Base-by-base conservation (phyloP, 2,329 filamentous ascomycete species). In the Tympanopsis confertula region DNA sequence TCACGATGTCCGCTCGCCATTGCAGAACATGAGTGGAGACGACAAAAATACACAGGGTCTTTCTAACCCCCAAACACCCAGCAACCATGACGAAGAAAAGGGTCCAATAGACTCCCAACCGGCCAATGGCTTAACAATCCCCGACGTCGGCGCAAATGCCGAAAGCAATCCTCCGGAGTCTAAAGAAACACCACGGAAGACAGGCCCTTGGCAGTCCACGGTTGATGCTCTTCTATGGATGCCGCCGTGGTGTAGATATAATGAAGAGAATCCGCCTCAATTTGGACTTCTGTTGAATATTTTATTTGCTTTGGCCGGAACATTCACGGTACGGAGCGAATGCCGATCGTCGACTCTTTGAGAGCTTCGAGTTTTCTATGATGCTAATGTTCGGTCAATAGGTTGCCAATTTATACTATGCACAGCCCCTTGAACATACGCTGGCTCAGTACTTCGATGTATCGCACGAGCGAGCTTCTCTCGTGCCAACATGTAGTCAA, bases 221-320 rank as follows among this genome's bases (percentile, higher is more conserved):
- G 22, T 28, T 15, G 38, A 36, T 48, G 44, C 44, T 46, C 22
- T 79, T 13, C 62, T 61, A 24, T 84, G 72, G 68, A 75, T 71
- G 24, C 83, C 82, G 1, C 65, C 65, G 38, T 66, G 71, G 45
- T 83, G 81, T 52, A 74, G 82, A 35, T 88, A 79, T 61, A 68
- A 86, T 46, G 68, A 76, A 0, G 54, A 71, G 1, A 67, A 71
- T 39, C 82, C 83, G 5, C 80, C 80, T 0, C 63, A 68, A 20
- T 86, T 89, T 55, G 80, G 73, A 2, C 59, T 85, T 47, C 61
- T 64, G 3, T 62, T 85, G 51, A 88, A 88, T 48, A 53, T 86
- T 3, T 57, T 88, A 1, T 86, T 86, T 43, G 78, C 70, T 1
- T 69, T 82, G 48, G 81, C 71, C 0, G 68, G 61, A 4, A 54